Base-by-base conservation (phyloP, 352 stramenopile species). In the Globisporangium solare region DNA sequence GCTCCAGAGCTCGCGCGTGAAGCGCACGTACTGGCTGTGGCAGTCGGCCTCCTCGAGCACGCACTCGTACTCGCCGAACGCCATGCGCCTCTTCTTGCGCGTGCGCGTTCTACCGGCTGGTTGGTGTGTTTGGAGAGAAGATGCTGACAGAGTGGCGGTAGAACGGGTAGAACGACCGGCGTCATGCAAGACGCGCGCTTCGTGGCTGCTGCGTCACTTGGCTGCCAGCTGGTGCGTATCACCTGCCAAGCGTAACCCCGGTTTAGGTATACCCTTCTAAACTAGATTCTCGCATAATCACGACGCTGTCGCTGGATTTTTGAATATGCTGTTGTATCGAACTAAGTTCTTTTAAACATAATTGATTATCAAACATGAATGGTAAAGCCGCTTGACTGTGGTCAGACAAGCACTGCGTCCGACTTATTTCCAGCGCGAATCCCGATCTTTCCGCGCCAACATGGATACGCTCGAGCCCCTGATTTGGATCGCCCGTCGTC, bases 1-100 rank as follows among this genome's bases (percentile, higher is more conserved):
- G 54, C 66, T 70, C 40, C 74, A 74, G n/a, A 81, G 64, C 56
- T 81, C 71, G 39, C 64, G 63, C 15, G 63, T 64, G 47, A 78
- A 70, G 20, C 37, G 54, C 21, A 80, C 24, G 20, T 35, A 51
- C 3, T 50, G 50, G 0, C 51, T 24, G 31, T 58, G 58, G 15
- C 62, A 57, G 48, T 61, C 53, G 42, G 48, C 37, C 20, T 47
- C 50, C 22, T 48, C 47, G n/a, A 81, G 47, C 24, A 58, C 40
- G 14, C 53, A 60, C 35, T 69, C 69, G 41, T 78, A 81, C 50
- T 78, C 71, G 14, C 63, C 67, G 13, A 73, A 69, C 41, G 39
- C 51, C 51, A 57, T 57, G 10, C 39, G 43, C 12, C 21, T 56
- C 31, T 17, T 45, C 11, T 18, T n/a, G 20, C 47, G 15, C 17